Conservation (phyloP, 2,329 filamentous ascomycete genomes). For the Trichoderma polysporum region DNA sequence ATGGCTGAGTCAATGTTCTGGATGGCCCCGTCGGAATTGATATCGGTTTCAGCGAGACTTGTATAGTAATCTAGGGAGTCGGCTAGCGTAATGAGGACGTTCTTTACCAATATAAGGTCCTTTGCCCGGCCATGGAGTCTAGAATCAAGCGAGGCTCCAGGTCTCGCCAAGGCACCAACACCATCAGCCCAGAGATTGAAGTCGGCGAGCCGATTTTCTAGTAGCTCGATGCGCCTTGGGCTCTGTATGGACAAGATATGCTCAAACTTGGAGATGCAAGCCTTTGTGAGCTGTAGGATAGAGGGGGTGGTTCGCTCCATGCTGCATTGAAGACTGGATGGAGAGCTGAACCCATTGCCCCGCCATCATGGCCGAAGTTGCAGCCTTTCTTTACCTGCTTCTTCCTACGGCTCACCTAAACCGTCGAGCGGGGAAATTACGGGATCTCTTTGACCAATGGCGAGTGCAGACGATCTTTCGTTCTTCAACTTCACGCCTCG, state of each 20-base stretch:
- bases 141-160: slow-evolving; percentile 12
- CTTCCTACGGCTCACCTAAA: no score
- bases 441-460: background rate
- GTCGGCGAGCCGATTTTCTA: slow-evolving; percentile 20
- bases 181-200: slow-evolving; percentile 22
- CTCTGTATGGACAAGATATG: background rate
- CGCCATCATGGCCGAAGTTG: no score
- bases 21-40: background rate
- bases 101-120: slow-evolving; percentile 12
- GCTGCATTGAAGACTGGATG: background rate
- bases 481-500: background rate
- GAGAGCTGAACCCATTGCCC: no score
- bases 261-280: background rate
- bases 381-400: no score
- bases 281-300: background rate
- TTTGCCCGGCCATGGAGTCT: slow-evolving; percentile 8
- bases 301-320: background rate
- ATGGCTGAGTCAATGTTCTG: slow-evolving; percentile 9
- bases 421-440: background rate
- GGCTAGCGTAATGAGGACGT: slow-evolving; percentile 4
- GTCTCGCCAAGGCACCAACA: slow-evolving; percentile 21
- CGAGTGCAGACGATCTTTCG: background rate
- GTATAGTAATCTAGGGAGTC: background rate
- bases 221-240: background rate
- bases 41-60: no score